Base-by-base conservation (phyloP, 345 rosid species). In the Physaria fendleri region DNA sequence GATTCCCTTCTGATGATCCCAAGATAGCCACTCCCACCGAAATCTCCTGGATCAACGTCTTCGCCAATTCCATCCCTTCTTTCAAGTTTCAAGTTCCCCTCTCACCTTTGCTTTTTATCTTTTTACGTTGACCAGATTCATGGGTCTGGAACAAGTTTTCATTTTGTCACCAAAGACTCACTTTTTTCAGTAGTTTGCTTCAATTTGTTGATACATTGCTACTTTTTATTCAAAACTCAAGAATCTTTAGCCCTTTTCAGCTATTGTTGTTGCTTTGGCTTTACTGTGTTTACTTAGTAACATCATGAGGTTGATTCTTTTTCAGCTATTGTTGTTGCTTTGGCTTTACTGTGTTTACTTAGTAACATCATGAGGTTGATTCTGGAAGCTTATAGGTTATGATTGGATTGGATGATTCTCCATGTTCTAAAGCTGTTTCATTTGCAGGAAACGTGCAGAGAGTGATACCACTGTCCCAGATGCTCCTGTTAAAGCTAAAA, bases 1-100 rank as follows among this genome's bases (percentile, higher is more conserved):
- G 95, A 59, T 83, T 89, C 74, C 97, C 95, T 10, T 85, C 74
- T 28, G 97, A 93, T 72, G 76, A 87, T 69, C 90, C 83, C 11
- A 72, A 65, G 63, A 85, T 58, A 45, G 69, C 95, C 8, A 93
- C 99, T 13, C 88, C 83, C 8, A 83, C 87, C n/a, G 97, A 90
- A 81, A 69, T 81, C 71, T 76, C 91, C 16, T 93, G 99, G 99
- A 76, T 93, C 75, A 74, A 90, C 29, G 82, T 90, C 81, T 93
- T 90, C 77, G 71, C 64, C 78, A 87, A 82, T 56, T 85, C 97
- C 51, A 82, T 90, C 51, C 85, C 96, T 33, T 93, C 99, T 64
- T 93, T 89, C 95, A 85, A 81, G 99, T 87, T 5, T 5, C 5
- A n/a, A n/a, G 5, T 24, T 33, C 45, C 17, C 22, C 23, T 39